Conservation (phyloP, 164 flowering plant genomes). For the grape (Vitis vinifera) region DNA sequence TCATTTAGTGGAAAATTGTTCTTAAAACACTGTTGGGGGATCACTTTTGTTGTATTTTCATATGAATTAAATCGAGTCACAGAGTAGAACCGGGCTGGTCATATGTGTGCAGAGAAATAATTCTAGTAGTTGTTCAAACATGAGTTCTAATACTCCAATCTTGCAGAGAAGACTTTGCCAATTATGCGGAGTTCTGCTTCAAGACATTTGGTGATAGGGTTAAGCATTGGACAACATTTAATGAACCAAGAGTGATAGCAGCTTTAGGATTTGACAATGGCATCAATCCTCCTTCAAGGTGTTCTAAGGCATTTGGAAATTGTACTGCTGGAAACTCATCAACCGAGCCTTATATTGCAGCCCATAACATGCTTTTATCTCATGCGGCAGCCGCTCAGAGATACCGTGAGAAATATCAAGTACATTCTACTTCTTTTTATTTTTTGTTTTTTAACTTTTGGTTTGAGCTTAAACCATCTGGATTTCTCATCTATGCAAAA, state of each 20-base stretch:
- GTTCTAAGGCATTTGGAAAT: conserved; percentile 59
- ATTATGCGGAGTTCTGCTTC: conserved; percentile 30
- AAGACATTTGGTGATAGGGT: conserved; percentile 35
- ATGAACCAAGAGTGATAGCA: conserved; percentile 62
- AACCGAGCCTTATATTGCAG: conserved; percentile 75
- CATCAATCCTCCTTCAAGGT: conserved; percentile 62
- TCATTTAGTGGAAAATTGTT: too few species aligned
- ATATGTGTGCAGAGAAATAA: too few species aligned
- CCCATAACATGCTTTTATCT: conserved; percentile 61
- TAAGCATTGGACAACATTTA: conserved; percentile 34
- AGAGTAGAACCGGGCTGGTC: too few species aligned
- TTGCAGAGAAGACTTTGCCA: conserved; percentile 12
- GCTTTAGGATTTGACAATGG: conserved; percentile 79
- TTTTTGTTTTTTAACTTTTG: not conserved
- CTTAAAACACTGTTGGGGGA: too few species aligned
- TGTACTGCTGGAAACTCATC: conserved; percentile 68
- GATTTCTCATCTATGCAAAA: not conserved
- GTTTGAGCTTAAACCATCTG: too few species aligned
- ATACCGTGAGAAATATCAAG: conserved; percentile 64
- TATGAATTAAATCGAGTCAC: too few species aligned
- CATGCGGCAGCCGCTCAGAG: conserved; percentile 70
- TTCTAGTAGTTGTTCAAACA: too few species aligned
- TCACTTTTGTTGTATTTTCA: too few species aligned
- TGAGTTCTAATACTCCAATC: not conserved
- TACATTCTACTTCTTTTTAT: conserved; percentile 10